Base-by-base conservation (phyloP, 768 basidiomycete species). In the Rhodotorula babjevae region DNA sequence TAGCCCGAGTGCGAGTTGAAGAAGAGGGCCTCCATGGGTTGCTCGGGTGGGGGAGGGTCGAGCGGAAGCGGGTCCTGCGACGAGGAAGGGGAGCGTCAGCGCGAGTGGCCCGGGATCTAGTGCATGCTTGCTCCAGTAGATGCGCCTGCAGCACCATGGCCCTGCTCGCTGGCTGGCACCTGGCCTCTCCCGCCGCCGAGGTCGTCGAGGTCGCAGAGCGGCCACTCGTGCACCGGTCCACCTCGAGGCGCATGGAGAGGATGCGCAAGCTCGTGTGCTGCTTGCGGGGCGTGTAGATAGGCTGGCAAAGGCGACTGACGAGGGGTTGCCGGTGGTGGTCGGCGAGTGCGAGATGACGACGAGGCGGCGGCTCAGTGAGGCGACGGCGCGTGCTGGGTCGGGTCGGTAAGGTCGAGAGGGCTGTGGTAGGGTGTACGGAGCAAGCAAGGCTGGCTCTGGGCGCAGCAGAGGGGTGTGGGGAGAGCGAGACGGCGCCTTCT, bases 1-100 rank as follows among this genome's bases (percentile, higher is more conserved):
- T 81, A 83, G 0, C 83, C 83, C 23, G 78, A 72, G 59, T 78
- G 73, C 76, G 81, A 79, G 76, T 82, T 82, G 79, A 82, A 82
- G 56, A 77, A 79, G 49, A 83, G 77, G 0, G 81, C 81, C 72
- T 82, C 82, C 80, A 81, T 82, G 47, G 40, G 14, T 60, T 19
- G 19, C n/a, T 42, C 31, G 25, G 31, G 42, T 16, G 42, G 31
- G 9, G n/a, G 52, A 29, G 61, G 61, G 62, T 50, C 33, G 50
- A 60, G 47, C 46, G 66, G 27, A 16, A 31, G n/a, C 23, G 31
- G 57, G 11, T 3, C 21, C 58, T 36, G 31, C 10, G 23, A 19
- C 21, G 44, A 2, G 31, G 19, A 9, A 19, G 53, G 7, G 53
- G 16, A 29, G 53, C 7, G 53, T 55, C n/a, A 55, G 53, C 16